Conservation (phyloP, 2,329 filamentous ascomycete species). For the Fusarium xyrophilum region DNA sequence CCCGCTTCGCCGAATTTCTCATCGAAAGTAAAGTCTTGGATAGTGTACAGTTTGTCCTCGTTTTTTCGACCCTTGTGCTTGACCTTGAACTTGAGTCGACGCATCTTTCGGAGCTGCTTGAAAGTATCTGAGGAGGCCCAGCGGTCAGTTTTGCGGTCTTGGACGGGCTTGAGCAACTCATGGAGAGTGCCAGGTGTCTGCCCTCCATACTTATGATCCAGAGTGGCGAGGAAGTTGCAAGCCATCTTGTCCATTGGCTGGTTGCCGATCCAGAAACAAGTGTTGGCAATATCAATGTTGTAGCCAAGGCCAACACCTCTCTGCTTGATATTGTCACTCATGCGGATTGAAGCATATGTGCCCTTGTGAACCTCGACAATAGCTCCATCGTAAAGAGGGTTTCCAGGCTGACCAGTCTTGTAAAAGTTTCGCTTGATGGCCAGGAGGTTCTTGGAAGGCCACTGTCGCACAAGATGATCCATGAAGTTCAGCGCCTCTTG, state of each 20-base stretch:
- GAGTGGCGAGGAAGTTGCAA: slow-evolving; percentile 45
- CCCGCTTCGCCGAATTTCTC: slow-evolving; percentile 54
- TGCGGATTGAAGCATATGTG: slow-evolving; percentile 83
- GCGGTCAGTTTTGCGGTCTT: slow-evolving; percentile 24
- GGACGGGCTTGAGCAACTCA: slow-evolving; percentile 47
- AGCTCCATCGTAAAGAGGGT: slow-evolving; percentile 61
- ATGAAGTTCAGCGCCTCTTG: slow-evolving; percentile 88
- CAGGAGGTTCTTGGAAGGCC: slow-evolving; percentile 71
- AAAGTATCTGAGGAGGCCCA: slow-evolving; percentile 58
- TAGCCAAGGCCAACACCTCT: slow-evolving; percentile 71
- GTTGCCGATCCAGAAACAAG: slow-evolving; percentile 76
- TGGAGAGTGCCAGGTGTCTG: slow-evolving; percentile 40
- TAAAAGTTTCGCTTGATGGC: slow-evolving; percentile 88
- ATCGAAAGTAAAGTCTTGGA: slow-evolving; percentile 60
- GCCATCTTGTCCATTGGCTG: slow-evolving; percentile 50
- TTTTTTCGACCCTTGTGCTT: slow-evolving; percentile 56
- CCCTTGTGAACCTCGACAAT: slow-evolving; percentile 84
- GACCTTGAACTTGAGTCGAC: slow-evolving; percentile 63
- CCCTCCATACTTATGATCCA: slow-evolving; percentile 42
- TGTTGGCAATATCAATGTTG: slow-evolving; percentile 92
- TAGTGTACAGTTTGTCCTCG: slow-evolving; percentile 57
- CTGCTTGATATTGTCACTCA: slow-evolving; percentile 63
- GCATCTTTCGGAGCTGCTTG: slow-evolving; percentile 60
- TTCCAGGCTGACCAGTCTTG: slow-evolving; percentile 56
- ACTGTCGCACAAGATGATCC: slow-evolving; percentile 85